A percentile compares a stretch with the other conserved stretches of the same genome.
phyloP scores from a whole-genome alignment of 1,139 yeast species.

The Yamadazyma membranifaciens region DNA sequence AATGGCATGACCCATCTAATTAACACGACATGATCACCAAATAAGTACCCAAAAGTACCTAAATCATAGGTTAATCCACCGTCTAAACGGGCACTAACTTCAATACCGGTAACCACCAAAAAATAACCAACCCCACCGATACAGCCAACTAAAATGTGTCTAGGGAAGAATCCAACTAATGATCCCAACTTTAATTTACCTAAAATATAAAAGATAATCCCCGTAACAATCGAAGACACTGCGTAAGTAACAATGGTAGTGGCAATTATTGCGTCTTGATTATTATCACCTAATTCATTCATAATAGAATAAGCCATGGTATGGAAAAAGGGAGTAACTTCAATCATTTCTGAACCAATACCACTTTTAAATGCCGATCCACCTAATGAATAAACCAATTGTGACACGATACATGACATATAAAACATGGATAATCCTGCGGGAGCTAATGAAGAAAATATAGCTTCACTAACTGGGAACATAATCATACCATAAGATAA shows the following conservation, averaged over 20 bases:
- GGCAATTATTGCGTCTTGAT: conserved; percentile 66
- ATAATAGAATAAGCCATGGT: conserved; percentile 82
- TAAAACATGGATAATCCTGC: conserved; percentile 93
- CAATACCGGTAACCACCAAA: conserved; percentile 83
- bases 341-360: conserved; percentile 97
- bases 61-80: conserved; percentile 68
- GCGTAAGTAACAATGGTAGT: conserved; percentile 89
- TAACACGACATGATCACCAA: conserved; percentile 37
- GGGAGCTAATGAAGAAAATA: conserved; percentile 78
- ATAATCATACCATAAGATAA: conserved; percentile 96
- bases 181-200: conserved; percentile 83
- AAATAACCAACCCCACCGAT: conserved; percentile 98
- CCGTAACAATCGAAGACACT: conserved; percentile 79
- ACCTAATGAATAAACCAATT: conserved; percentile 82
- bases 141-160: conserved; percentile 94
- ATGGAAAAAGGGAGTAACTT: conserved; percentile 96
- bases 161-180: conserved; percentile 90
- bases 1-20: conserved; percentile 77
- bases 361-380: conserved; percentile 88
- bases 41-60: conserved; percentile 52
- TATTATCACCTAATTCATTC: conserved; percentile 45
- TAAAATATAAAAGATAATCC: conserved; percentile 68
- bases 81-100: conserved; percentile 76
- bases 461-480: conserved; percentile 82
- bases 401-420: conserved; percentile 84